Evolutionary conservation across 2,329 filamentous ascomycete genomes (phyloP).

Genomic region (Paecilomyces sp.): DNA sequence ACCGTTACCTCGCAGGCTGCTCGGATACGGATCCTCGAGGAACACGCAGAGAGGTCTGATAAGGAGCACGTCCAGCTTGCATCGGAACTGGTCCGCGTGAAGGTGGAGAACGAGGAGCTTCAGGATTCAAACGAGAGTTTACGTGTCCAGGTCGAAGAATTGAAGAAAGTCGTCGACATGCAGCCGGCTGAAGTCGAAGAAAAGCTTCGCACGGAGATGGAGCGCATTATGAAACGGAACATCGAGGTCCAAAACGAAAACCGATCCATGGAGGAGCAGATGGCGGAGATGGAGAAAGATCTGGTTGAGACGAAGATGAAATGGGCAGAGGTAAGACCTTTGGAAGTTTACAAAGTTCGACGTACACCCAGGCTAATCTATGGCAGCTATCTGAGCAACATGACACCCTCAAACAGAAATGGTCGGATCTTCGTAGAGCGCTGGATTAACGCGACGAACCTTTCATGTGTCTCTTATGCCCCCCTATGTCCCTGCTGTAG

Average conservation of each 20-base stretch:
- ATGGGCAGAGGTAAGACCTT: constrained; percentile 73
- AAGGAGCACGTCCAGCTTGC: constrained; percentile 85
- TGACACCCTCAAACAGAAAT: constrained; percentile 68
- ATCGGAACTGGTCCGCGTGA: constrained; percentile 82
- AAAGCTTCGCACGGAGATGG: constrained; percentile 75
- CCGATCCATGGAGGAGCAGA: constrained; percentile 74
- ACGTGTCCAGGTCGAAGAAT: constrained; percentile 74
- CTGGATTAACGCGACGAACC: constrained; percentile 31
- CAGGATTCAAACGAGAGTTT: constrained; percentile 85
- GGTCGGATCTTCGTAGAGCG: constrained; percentile 61
- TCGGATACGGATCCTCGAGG: constrained; percentile 77
- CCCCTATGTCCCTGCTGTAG: background rate
- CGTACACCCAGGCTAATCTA: constrained; percentile 7
- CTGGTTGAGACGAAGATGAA: constrained; percentile 91
- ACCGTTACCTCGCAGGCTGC: constrained; percentile 61
- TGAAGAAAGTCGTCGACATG: constrained; percentile 78
- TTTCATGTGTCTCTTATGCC: background rate
- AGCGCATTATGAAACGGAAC: constrained; percentile 86
- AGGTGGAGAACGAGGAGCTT: constrained; percentile 87
- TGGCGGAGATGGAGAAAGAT: constrained; percentile 86
- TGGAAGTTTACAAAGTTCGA: background rate
- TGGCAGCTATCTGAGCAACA: constrained; percentile 60
- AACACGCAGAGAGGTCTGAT: constrained; percentile 80
- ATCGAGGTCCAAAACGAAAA: constrained; percentile 93
- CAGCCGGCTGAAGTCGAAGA: constrained; percentile 85